A percentile compares a stretch with the other conserved stretches of the same genome.
Evolutionary conservation across 129 eudicot genomes (phyloP).

Genomic region (Tagetes patula): DNA sequence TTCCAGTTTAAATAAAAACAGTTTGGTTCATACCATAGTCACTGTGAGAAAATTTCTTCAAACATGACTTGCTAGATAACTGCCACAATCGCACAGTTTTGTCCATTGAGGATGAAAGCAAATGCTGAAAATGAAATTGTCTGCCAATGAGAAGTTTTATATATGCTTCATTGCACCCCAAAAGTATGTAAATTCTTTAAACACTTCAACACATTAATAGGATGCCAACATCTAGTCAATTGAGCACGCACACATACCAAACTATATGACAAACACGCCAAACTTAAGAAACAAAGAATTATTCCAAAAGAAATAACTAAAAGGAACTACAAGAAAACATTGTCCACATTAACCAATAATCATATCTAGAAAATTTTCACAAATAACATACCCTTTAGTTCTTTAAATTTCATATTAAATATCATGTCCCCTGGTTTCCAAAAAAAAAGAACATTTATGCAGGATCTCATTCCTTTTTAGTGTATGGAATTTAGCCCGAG

Average conservation of each 20-base stretch:
- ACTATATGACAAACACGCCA: not conserved
- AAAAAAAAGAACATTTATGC: not conserved
- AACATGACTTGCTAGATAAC: slow-evolving; percentile 80
- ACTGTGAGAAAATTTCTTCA: slow-evolving; percentile 93
- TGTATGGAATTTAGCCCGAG: slow-evolving; percentile 8
- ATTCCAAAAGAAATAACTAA: not conserved
- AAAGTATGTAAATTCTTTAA: not conserved
- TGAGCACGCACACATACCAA: slow-evolving; percentile 1
- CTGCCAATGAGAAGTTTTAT: slow-evolving; percentile 20
- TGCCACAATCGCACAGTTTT: slow-evolving; percentile 97
- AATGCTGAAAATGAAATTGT: slow-evolving; percentile 56
- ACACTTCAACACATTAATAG: not conserved
- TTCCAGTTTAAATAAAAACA: not conserved
- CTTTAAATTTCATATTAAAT: not conserved
- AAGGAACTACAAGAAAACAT: not conserved
- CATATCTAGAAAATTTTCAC: not conserved
- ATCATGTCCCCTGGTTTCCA: not conserved
- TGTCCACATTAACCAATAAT: slow-evolving; percentile 3
- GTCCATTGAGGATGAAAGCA: slow-evolving; percentile 99
- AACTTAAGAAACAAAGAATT: slow-evolving; percentile 2
- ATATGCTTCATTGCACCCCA: slow-evolving; percentile 12
- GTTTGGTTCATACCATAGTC: slow-evolving; percentile 66
- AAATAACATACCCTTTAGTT: not conserved
- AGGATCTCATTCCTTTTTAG: not conserved
- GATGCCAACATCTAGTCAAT: slow-evolving; percentile 19